These are phyloP conservation scores for Trypanosoma vivax DNA, from an alignment of 208 protist species.

Conservation along the genomic window DNA sequence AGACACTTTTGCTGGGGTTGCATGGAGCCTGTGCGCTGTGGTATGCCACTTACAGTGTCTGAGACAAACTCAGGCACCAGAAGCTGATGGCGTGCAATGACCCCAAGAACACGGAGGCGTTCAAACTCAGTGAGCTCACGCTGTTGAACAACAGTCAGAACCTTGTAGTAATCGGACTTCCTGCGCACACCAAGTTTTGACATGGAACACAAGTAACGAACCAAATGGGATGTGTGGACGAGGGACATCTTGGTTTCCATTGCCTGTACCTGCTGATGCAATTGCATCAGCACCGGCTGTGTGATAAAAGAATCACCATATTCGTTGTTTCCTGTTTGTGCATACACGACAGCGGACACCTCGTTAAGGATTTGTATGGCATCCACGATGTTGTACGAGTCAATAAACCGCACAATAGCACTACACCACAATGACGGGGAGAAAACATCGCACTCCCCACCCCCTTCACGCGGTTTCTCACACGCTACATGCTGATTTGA, in stretches of 20 bases:
- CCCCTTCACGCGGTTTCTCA: neutral
- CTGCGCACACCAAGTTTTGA: slow-evolving; percentile 39
- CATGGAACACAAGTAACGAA: slow-evolving; percentile 50
- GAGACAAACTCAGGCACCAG: slow-evolving; percentile 24
- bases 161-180: slow-evolving; percentile 30
- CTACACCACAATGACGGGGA: slow-evolving; percentile 6
- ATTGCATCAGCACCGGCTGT: neutral
- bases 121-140: slow-evolving; percentile 40
- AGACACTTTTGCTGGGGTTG: slow-evolving; percentile 26
- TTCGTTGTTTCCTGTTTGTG: slow-evolving; percentile 7
- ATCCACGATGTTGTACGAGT: slow-evolving; percentile 29
- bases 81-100: slow-evolving; percentile 53
- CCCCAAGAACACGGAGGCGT: slow-evolving; percentile 29
- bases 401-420: neutral
- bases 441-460: neutral
- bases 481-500: neutral
- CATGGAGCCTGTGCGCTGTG: slow-evolving; percentile 18
- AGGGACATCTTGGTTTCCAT: neutral
- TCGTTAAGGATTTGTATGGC: slow-evolving; percentile 45
- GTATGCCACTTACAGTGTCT: slow-evolving; percentile 25
- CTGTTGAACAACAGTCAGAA: slow-evolving; percentile 26
- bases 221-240: slow-evolving; percentile 29
- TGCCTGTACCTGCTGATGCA: slow-evolving; percentile 11
- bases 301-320: slow-evolving; percentile 1
- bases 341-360: slow-evolving; percentile 19